A percentile compares a stretch with the other conserved stretches of the same genome.
Evolutionary conservation across 768 basidiomycete genomes (phyloP).

Genomic region (Paxillus rubicundulus): DNA sequence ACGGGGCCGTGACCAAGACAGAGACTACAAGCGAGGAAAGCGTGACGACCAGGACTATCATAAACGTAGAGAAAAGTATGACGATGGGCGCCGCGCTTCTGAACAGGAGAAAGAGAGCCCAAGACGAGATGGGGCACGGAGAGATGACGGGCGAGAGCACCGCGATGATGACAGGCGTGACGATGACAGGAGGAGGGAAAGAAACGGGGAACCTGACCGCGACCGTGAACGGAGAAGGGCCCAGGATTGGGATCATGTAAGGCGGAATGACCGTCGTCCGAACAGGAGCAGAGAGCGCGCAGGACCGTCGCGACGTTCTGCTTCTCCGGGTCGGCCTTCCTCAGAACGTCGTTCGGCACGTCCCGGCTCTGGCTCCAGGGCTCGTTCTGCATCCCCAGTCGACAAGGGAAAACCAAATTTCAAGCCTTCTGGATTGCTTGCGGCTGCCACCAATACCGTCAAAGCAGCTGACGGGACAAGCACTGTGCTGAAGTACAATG

Average conservation of each 20-base stretch:
- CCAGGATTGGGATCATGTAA: conserved; percentile 41
- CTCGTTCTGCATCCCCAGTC: conserved; percentile 43
- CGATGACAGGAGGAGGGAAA: conserved; percentile 17
- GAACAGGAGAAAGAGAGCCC: conserved; percentile 14
- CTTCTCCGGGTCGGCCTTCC: conserved; percentile 48
- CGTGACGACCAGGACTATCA: conserved; percentile 5
- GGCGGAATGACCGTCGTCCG: conserved; percentile 25
- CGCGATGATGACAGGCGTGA: conserved; percentile 18
- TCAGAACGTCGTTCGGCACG: conserved; percentile 30
- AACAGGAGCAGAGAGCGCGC: conserved; percentile 33
- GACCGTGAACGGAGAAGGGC: conserved; percentile 35
- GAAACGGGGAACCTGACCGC: conserved; percentile 3
- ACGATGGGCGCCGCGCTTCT: conserved; percentile 15
- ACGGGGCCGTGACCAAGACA: conserved; percentile 13
- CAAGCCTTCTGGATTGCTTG: conserved; percentile 81
- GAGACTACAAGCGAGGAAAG: conserved; percentile 9
- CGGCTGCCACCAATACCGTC: conserved; percentile 94
- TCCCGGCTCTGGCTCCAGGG: conserved; percentile 37
- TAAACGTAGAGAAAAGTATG: neutral
- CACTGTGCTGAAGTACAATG: conserved; percentile 93
- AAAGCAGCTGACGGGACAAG: conserved; percentile 69
- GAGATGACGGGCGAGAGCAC: conserved; percentile 17
- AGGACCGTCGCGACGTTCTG: conserved; percentile 49
- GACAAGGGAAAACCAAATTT: conserved; percentile 89
- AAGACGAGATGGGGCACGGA: conserved; percentile 22